Percentiles rank a stretch among this genome's conserved stretches.
phyloP scores from a whole-genome alignment of 2,329 filamentous ascomycete species.

The Ascomycota sp. region DNA sequence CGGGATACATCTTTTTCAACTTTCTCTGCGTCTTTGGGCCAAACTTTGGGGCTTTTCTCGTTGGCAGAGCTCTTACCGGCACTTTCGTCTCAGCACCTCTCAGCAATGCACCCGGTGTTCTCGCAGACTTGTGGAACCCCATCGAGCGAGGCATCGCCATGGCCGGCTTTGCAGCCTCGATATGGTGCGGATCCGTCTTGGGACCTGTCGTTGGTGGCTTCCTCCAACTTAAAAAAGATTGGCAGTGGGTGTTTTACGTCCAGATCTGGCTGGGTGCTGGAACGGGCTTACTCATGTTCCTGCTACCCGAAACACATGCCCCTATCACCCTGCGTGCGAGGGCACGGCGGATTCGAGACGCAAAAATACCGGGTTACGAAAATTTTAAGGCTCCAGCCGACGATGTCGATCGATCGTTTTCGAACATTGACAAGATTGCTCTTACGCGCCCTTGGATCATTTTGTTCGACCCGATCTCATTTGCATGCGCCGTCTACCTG shows the following conservation, averaged over 20 bases:
- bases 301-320: slow-evolving; percentile 78
- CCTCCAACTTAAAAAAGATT: slow-evolving; percentile 19
- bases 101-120: slow-evolving; percentile 27
- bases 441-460: slow-evolving; percentile 69
- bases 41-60: slow-evolving; percentile 29
- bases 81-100: slow-evolving; percentile 31
- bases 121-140: slow-evolving; percentile 32
- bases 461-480: slow-evolving; percentile 71
- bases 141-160: slow-evolving; percentile 41
- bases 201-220: slow-evolving; percentile 26
- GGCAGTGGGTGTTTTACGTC: slow-evolving; percentile 23
- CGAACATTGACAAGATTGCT: slow-evolving; percentile 32
- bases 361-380: slow-evolving; percentile 44
- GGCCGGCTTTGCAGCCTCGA: slow-evolving; percentile 41
- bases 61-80: slow-evolving; percentile 33
- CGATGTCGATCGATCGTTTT: slow-evolving; percentile 40
- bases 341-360: slow-evolving; percentile 50
- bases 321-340: slow-evolving; percentile 54
- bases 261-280: slow-evolving; percentile 14
- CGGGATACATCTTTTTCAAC: slow-evolving; percentile 26
- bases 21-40: slow-evolving; percentile 33
- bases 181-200: slow-evolving; percentile 35
- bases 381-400: slow-evolving; percentile 72
- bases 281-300: slow-evolving; percentile 48
- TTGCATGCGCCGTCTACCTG: slow-evolving; percentile 74